Base-by-base conservation (phyloP, 31 red algal genomes). In the Bonnemaisonia californica region DNA sequence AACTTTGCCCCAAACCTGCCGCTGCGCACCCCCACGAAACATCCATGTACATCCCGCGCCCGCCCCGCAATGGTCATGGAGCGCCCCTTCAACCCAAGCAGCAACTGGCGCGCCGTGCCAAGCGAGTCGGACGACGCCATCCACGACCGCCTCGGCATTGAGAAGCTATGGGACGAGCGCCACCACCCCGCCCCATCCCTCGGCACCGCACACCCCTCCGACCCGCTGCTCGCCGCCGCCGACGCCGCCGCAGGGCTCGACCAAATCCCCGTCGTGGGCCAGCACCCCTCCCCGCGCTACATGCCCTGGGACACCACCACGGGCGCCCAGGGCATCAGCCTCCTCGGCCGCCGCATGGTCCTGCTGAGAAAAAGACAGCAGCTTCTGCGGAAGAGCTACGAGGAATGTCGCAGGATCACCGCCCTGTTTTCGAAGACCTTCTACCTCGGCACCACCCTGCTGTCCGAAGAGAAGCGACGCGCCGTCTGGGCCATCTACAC, bases 401-500 rank as follows among this genome's bases (percentile, higher is more conserved):
- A 93, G 66, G 96, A 98, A 54, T 98, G 96, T 67, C 86, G 88
- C 26, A 84, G 96, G 13, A 98, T 98, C 21, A 98, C 96, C 2
- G 74, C 51, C 5, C 35, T 93, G n/a, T 98, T 91, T 69, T 91
- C 92, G 29, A 98, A 98, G 71, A 98, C 96, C 4, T 98, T 98
- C 66, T 95, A 93, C 71, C 42, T 98, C n/a, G 96, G 96, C 24
- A 98, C 96, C 30, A 82, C 82, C 4, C 77, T 98, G 41, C 62
- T 98, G 8, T 82, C 78, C 36, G 68, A 71, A 26, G 69, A 64
- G 32, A 98, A 98, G 69, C 92, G 82, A 27, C 62, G 71, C 33
- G 92, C 96, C 32, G 86, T 98, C 35, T 98, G 96, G 96, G 96
- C 96, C 2, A 88, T 98, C 23, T 98, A 98, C 69, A 88, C 92